These are phyloP conservation scores for Colletotrichum sidae DNA, from an alignment of 2,329 filamentous ascomycete genomes.

Conservation along the genomic window DNA sequence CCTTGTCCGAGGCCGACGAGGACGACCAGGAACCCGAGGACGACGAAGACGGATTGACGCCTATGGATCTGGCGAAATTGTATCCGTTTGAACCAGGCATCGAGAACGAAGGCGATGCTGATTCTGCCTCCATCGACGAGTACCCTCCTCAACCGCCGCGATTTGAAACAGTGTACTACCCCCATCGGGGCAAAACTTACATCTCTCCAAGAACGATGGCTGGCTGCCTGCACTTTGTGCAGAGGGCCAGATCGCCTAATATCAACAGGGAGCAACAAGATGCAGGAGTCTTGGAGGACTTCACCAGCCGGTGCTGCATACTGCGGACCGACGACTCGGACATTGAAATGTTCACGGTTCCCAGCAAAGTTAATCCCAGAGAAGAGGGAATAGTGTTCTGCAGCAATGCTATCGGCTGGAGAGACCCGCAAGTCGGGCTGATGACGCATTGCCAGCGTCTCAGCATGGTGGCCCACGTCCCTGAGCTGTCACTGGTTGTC, in stretches of 20 bases:
- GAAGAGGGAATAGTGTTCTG: conserved; percentile 45
- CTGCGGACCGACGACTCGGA: conserved; percentile 63
- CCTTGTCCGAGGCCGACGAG: neutral
- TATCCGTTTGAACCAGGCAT: neutral
- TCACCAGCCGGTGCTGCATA: conserved; percentile 47
- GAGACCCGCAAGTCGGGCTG: conserved; percentile 37
- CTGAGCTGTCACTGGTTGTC: conserved; percentile 77
- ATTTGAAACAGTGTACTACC: conserved; percentile 51
- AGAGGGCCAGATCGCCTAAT: conserved; percentile 16
- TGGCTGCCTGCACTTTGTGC: conserved; percentile 25
- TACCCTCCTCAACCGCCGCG: conserved; percentile 8
- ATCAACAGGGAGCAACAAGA: conserved; percentile 24
- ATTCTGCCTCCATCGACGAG: conserved; percentile 1
- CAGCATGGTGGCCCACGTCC: conserved; percentile 73
- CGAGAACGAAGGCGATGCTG: neutral
- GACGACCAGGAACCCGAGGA: neutral
- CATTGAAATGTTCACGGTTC: conserved; percentile 53
- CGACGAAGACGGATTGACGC: conserved; percentile 15
- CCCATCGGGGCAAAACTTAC: conserved; percentile 45
- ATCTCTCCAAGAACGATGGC: conserved; percentile 12
- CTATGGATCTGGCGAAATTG: neutral
- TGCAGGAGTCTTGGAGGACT: conserved; percentile 16
- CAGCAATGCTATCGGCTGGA: conserved; percentile 44
- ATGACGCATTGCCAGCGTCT: conserved; percentile 49
- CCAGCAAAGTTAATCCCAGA: conserved; percentile 40